Base-by-base conservation (phyloP, 345 rosid species). In the Pugionium dolabratum region DNA sequence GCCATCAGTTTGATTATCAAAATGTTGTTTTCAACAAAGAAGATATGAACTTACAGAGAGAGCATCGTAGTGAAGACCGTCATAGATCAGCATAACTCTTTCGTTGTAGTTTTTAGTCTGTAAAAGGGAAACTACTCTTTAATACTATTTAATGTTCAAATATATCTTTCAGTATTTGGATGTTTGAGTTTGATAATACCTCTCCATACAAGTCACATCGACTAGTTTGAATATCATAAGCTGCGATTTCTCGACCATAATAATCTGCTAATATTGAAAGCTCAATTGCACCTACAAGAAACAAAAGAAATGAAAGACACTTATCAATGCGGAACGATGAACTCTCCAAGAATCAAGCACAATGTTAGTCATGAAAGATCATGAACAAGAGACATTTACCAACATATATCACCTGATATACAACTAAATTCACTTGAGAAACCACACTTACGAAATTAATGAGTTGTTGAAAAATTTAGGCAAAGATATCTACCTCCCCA, bases 141-240 rank as follows among this genome's bases (percentile, higher is more conserved):
- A 37, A 10, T 50, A 5, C 58, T 5, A 18, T 18, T 18, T 18
- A 18, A 18, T 18, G 18, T 18, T 18, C 18, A 18, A 18, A 18
- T 18, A 18, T 18, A 18, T 18, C 18, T 54, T 59, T 30, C 11
- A 41, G 45, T 59, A 50, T 9, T 32, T 73, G 7, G 26, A 74
- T 6, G 54, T 4, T 57, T 37, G 6, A 58, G 7, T 34, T 64
- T 43, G 40, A 50, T 35, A 71, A 70, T 69, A 90, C 99, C 93
- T 94, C 91, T 67, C 99, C 97, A 67, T 94, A 94, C 83, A 94
- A 69, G 79, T 94, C 96, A 80, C 99, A 88, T 47, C 97, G 79
- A 9, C 76, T 37, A 30, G 99, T 88, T 68, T 90, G 95, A 73
- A 94, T 94, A 72, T 94, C 97, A 58, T 86, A 94, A 29, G 96